A percentile compares a stretch with the other conserved stretches of the same genome.
These are phyloP conservation scores for Nakazawaea wickerhamii DNA, from an alignment of 805 yeast species.

Conservation along the genomic window DNA sequence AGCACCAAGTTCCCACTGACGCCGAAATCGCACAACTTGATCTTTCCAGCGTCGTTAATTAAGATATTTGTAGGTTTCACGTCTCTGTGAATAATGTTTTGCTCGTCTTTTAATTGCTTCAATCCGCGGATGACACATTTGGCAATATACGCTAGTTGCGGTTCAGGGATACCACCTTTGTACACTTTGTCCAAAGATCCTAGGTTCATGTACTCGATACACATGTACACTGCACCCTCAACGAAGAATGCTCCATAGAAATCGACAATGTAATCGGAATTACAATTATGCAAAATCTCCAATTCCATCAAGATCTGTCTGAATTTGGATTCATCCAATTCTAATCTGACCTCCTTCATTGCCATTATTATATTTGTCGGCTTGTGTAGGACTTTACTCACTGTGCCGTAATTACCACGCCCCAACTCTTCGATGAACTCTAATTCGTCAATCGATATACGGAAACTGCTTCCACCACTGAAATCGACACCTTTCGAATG, in stretches of 20 bases:
- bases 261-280: constrained; percentile 87
- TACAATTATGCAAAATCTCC: constrained; percentile 88
- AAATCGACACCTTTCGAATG: constrained; percentile 92
- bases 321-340: constrained; percentile 89
- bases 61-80: constrained; percentile 94
- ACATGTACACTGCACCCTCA: constrained; percentile 97
- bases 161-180: constrained; percentile 70
- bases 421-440: constrained; percentile 86
- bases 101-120: constrained; percentile 78
- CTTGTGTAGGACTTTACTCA: constrained; percentile 84
- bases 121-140: constrained; percentile 78
- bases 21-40: constrained; percentile 93
- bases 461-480: constrained; percentile 79
- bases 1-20: constrained; percentile 94
- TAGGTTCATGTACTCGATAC: constrained; percentile 97
- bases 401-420: constrained; percentile 95
- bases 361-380: constrained; percentile 95
- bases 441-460: constrained; percentile 79
- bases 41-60: constrained; percentile 71
- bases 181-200: constrained; percentile 88
- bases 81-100: constrained; percentile 92
- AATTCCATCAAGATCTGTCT: constrained; percentile 94
- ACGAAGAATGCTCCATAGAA: constrained; percentile 96
- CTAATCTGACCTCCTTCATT: constrained; percentile 92
- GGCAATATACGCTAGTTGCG: constrained; percentile 72